Base-by-base conservation (phyloP, 805 yeast species). In the Teunomyces funiuensis region DNA sequence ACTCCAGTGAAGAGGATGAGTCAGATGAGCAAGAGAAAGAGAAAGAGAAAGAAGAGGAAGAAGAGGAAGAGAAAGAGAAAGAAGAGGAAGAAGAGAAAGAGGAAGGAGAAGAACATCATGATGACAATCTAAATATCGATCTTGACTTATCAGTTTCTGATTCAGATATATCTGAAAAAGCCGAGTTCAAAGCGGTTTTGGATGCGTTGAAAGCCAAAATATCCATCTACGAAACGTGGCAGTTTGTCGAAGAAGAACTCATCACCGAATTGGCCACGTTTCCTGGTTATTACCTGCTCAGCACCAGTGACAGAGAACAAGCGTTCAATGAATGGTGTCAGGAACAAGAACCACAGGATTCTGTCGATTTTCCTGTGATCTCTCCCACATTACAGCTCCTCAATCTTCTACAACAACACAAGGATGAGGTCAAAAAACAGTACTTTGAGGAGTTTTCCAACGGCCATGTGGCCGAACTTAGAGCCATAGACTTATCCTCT, bases 191-290 rank as follows among this genome's bases (percentile, higher is more conserved):
- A 5, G 33, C 22, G 1, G 51, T 69, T 10, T 51, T 70, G 5
- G 61, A 67, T 26, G 34, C 33, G 14, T 52, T 52, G 38, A 42
- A 52, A 36, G 40, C 51, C 14, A 42, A 45, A 23, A 63, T 69
- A 14, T 61, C 69, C 5, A 28, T 54, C 15, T 66, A 55, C 47
- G 66, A 67, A 30, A 62, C 71, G 3, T 70, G 74, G 71, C 55
- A 52, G 37, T 37, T 70, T 18, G 57, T 68, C 0, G 70, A 67
- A 43, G 74, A 67, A 36, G 66, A 64, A 15, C 45, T 65, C 8
- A 48, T 66, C 5, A 36, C 47, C 1, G 60, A 63, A 15, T 52
- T 69, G 11, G 54, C 53, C 9, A 50, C 50, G 25, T 36, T 44
- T 36, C 64, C 72, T 0, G 63, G 53, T 14, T 68, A 44, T 45